Conservation (phyloP, 768 basidiomycete genomes). For the Coprinopsis strossmayeri region DNA sequence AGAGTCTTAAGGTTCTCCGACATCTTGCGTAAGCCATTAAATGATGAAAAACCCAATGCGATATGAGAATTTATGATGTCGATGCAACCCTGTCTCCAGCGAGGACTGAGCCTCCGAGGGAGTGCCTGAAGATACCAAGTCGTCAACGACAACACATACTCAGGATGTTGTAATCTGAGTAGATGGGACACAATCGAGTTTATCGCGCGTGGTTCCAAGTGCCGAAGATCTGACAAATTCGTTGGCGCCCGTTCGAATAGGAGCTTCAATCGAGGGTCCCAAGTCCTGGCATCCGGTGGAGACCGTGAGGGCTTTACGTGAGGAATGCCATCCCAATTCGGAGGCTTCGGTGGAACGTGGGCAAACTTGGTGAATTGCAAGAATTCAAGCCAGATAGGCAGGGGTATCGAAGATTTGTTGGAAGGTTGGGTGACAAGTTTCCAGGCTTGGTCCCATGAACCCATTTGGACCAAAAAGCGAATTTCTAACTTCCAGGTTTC, state of each 20-base stretch:
- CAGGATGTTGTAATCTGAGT: slow-evolving; percentile 3
- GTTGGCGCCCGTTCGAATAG: slow-evolving; percentile 6
- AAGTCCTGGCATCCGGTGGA: neutral
- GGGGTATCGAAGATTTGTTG: slow-evolving; percentile 24
- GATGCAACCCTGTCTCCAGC: slow-evolving; percentile 31
- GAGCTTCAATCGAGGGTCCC: slow-evolving; percentile 7
- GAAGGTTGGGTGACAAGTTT: neutral
- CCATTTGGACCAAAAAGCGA: slow-evolving; percentile 13
- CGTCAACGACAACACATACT: slow-evolving; percentile 23
- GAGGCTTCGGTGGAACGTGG: neutral
- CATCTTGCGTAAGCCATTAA: slow-evolving; percentile 35
- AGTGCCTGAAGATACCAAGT: slow-evolving; percentile 43
- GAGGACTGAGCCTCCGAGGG: slow-evolving; percentile 32
- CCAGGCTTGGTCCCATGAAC: slow-evolving; percentile 14
- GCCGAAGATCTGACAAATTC: neutral
- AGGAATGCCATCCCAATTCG: neutral
- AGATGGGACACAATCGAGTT: slow-evolving; percentile 1
- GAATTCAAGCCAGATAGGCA: slow-evolving; percentile 58
- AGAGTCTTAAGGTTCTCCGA: slow-evolving; percentile 39
- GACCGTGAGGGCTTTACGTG: neutral
- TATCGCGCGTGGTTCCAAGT: slow-evolving; percentile 1
- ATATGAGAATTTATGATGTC: slow-evolving; percentile 53
- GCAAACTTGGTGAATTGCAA: slow-evolving; percentile 27
- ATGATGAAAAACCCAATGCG: slow-evolving; percentile 23
- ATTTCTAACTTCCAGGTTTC: slow-evolving; percentile 11